Base-by-base conservation (phyloP, 805 yeast genomes). In the Sugiyamaella valdiviana region DNA sequence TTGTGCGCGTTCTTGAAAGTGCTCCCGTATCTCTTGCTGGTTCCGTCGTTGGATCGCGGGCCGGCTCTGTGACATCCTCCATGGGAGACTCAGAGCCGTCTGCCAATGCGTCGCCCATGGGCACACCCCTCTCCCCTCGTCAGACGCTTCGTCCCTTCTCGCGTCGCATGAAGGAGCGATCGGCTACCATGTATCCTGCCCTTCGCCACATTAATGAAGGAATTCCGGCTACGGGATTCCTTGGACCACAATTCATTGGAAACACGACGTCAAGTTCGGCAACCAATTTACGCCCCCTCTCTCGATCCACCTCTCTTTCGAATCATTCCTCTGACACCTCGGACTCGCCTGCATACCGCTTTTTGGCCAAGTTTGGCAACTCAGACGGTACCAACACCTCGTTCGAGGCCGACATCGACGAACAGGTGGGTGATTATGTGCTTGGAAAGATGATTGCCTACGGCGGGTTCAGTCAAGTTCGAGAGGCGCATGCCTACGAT, bases 381-480 rank as follows among this genome's bases (percentile, higher is more conserved):
- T 23, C 35, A 10, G 22, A 46, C 22, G 50, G 22, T 19, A 32
- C 52, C 2, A 21, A 42, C 17, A 37, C 39, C 12, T 2, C 36
- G 19, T 9, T 35, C 16, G 55, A 36, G 16, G 32, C 44, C 10
- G 56, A 51, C 21, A 41, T 48, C 10, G 95, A 95, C 0, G 82
- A 85, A 12, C 63, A 74, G 20, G 78, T 88, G 1, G 80, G 78
- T 14, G 79, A 79, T 55, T 72, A 75, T 68, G 63, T 61, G 24
- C 62, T 89, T 24, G 95, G 95, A 1, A 80, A 79, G 56, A 75
- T 83, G 9, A 82, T 88, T 52, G 96, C 96, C 1, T 79, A 78
- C 61, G 96, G 97, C 12, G 95, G 95, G 0, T 90, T 93, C 84
- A 95, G 96, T 9, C 75, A 82, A 23, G 83, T 89, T 9, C 70